Evolutionary conservation across 257 asterid genomes (phyloP).

Genomic region (Lavandula angustifolia): DNA sequence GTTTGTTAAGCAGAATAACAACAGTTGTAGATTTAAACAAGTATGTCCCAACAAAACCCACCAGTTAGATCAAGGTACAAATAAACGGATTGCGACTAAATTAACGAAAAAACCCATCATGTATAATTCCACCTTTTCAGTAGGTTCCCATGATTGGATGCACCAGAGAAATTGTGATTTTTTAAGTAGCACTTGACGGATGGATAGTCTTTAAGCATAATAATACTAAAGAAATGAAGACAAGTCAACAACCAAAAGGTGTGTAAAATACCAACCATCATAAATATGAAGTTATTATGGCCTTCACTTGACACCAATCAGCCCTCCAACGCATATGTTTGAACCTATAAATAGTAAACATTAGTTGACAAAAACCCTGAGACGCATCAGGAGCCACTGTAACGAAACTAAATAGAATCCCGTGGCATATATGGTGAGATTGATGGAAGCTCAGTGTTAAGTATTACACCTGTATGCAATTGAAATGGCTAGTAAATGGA

Average conservation of each 20-base stretch:
- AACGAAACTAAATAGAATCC: conserved; percentile 14
- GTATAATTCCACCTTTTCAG: neutral
- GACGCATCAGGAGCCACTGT: neutral
- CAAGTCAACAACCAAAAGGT: neutral
- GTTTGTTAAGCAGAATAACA: neutral
- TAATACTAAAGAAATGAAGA: conserved; percentile 2
- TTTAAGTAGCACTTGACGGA: conserved; percentile 1
- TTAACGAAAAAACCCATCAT: neutral
- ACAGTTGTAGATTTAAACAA: neutral
- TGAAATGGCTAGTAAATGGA: conserved; percentile 8
- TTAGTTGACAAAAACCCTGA: conserved; percentile 14
- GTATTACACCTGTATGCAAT: neutral
- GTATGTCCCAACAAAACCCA: neutral
- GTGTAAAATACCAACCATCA: conserved; percentile 26
- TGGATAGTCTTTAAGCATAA: neutral
- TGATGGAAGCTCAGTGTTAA: neutral
- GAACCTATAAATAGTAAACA: conserved; percentile 53
- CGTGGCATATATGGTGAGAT: conserved; percentile 4
- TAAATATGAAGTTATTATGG: conserved; percentile 33
- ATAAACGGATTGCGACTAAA: neutral
- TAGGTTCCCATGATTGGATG: neutral
- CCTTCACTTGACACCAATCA: conserved; percentile 40
- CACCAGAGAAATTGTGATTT: neutral
- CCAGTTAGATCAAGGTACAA: neutral
- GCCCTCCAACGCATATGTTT: conserved; percentile 74